Conservation (phyloP, 2,329 filamentous ascomycete species). For the Aspergillus spinulosporus region DNA sequence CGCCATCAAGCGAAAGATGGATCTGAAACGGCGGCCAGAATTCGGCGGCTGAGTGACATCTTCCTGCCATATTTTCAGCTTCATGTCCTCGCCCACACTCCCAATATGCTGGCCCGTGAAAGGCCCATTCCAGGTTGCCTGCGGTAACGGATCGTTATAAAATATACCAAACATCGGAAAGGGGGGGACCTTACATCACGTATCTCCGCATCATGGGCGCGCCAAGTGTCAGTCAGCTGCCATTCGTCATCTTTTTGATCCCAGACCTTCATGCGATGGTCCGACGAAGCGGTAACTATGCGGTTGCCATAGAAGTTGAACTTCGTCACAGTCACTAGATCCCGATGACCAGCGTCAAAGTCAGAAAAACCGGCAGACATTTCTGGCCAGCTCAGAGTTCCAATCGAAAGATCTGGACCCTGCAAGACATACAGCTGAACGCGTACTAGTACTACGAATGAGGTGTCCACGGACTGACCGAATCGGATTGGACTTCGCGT, state of each 20-base stretch:
- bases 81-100: constrained; percentile 84
- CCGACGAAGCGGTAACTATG: constrained; percentile 85
- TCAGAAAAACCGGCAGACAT: constrained; percentile 43
- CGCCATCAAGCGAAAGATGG: constrained; percentile 61
- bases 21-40: constrained; percentile 77
- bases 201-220: constrained; percentile 85
- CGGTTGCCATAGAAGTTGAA: constrained; percentile 93
- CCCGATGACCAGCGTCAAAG: constrained; percentile 49
- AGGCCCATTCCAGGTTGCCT: constrained; percentile 92
- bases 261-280: constrained; percentile 91
- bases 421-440: constrained; percentile 14
- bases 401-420: constrained; percentile 9
- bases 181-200: constrained; percentile 64
- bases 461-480: neutral
- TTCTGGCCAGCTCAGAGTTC: constrained; percentile 26
- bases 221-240: constrained; percentile 83
- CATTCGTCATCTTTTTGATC: constrained; percentile 73
- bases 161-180: constrained; percentile 20
- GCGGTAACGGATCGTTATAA: constrained; percentile 25
- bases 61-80: constrained; percentile 90
- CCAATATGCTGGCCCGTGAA: constrained; percentile 86
- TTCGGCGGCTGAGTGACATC: constrained; percentile 75
- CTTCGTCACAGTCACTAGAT: constrained; percentile 78
- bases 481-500: constrained; percentile 7
- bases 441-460: constrained; percentile 5